Evolutionary conservation across 331 rosid genomes (phyloP).

Genomic region (Ulmus americana): DNA sequence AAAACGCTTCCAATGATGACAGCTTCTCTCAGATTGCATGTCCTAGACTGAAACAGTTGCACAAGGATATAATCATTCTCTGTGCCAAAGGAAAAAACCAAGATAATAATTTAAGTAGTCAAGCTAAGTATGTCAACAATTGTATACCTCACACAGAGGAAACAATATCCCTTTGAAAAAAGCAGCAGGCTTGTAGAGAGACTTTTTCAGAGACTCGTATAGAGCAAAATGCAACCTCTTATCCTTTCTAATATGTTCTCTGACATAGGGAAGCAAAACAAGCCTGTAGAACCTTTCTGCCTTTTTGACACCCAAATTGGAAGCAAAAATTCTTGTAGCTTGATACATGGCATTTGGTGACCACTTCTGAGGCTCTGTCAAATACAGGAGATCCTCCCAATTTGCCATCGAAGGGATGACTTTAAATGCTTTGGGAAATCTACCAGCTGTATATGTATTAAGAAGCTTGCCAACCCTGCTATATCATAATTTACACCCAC

Average conservation of each 20-base stretch:
- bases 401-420: constrained; percentile 55
- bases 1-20: constrained; percentile 80
- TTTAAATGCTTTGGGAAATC: constrained; percentile 72
- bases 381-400: constrained; percentile 69
- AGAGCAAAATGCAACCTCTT: constrained; percentile 73
- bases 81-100: not conserved
- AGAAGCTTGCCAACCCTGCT: constrained; percentile 64
- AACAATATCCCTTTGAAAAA: constrained; percentile 70
- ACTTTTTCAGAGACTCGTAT: constrained; percentile 65
- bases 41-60: constrained; percentile 46
- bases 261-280: constrained; percentile 75
- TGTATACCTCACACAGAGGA: constrained; percentile 73
- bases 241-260: constrained; percentile 71
- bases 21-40: constrained; percentile 85
- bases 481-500: constrained; percentile 5
- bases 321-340: constrained; percentile 72
- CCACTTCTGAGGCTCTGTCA: constrained; percentile 89
- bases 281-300: constrained; percentile 74
- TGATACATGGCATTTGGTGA: constrained; percentile 84
- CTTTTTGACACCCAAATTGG: constrained; percentile 66
- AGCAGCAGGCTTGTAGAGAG: constrained; percentile 75
- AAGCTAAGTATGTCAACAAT: constrained; percentile 7
- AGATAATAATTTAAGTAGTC: not conserved
- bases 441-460: constrained; percentile 58
- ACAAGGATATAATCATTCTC: not conserved